These are phyloP conservation scores for Rhodomyrtus psidioides DNA, from an alignment of 441 rosid genomes.

Conservation along the genomic window DNA sequence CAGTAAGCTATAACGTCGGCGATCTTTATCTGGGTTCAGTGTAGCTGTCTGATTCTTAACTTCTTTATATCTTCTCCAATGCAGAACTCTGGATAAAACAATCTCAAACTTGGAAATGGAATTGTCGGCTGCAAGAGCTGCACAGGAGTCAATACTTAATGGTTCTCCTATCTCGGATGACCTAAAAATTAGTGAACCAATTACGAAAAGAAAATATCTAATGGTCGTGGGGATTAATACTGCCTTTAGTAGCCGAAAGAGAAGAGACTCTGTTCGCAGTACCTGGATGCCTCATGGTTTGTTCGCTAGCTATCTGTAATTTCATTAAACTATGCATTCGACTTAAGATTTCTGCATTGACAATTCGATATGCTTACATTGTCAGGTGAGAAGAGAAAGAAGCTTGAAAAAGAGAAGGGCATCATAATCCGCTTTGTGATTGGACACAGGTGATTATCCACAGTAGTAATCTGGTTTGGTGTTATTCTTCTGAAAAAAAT, in stretches of 20 bases:
- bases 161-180: slow-evolving; percentile 76
- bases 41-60: not conserved
- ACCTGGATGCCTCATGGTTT: slow-evolving; percentile 98
- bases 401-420: slow-evolving; percentile 93
- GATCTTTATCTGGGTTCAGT: not conserved
- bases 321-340: not conserved
- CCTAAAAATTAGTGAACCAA: slow-evolving; percentile 37
- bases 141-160: slow-evolving; percentile 74
- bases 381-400: slow-evolving; percentile 67
- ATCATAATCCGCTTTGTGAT: slow-evolving; percentile 82
- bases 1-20: slow-evolving; percentile 39
- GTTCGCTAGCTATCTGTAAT: not conserved
- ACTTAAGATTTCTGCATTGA: not conserved
- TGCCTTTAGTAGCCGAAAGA: slow-evolving; percentile 89
- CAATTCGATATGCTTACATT: not conserved
- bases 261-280: slow-evolving; percentile 85
- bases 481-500: not conserved
- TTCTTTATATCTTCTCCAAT: slow-evolving; percentile 3
- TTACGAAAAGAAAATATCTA: slow-evolving; percentile 53
- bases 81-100: slow-evolving; percentile 75
- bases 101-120: slow-evolving; percentile 81
- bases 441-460: slow-evolving; percentile 66
- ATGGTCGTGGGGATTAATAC: slow-evolving; percentile 89
- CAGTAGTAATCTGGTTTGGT: not conserved
- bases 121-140: slow-evolving; percentile 71